Base-by-base conservation (phyloP, 164 flowering plant species). In the Litsea cubeba region DNA sequence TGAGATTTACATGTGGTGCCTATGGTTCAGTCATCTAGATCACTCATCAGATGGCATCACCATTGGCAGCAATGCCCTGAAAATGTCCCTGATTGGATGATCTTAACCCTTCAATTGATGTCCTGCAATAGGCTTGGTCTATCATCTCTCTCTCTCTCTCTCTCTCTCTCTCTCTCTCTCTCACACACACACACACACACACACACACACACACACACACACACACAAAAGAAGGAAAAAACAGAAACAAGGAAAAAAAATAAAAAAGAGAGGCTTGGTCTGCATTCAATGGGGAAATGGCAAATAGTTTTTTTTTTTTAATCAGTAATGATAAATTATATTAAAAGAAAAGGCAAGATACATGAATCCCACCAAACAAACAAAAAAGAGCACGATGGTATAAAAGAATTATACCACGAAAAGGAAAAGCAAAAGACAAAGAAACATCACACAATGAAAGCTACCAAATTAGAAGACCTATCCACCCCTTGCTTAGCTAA, bases 141-240 rank as follows among this genome's bases (percentile, higher is more conserved):
- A 3, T 20, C 7, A 2, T 54, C 5, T 54, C 60, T 54, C 10
- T 35, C 10, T 35, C 40, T 35, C 46, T 35, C 10, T 6, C 8
- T 35, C 40, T 35, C 46, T 5, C 46, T 5, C 60, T 54, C 46
- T 35, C 46, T 40, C 46, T 40, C 46, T 7, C 46, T 40, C 46
- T 5, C 46, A 0, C 0, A 30, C 0, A 40, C 46, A 40, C 46
- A 40, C 46, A 40, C 46, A 40, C 46, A 40, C 46, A 40, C 46
- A 40, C 46, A 40, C 46, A 40, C 0, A 30, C 0, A 40, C 46
- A 0, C 0, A 30, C 0, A 40, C 46, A 0, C 0, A 30, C 0
- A 40, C 46, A 40, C 46, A 40, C 46, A 40, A 40, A 6, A 40
- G 46, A 40, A 40, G 46, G 46, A 7, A 40, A 7, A 40, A 40